These are phyloP conservation scores for Penicillium verrucosum DNA, from an alignment of 2,329 filamentous ascomycete genomes.

Conservation along the genomic window DNA sequence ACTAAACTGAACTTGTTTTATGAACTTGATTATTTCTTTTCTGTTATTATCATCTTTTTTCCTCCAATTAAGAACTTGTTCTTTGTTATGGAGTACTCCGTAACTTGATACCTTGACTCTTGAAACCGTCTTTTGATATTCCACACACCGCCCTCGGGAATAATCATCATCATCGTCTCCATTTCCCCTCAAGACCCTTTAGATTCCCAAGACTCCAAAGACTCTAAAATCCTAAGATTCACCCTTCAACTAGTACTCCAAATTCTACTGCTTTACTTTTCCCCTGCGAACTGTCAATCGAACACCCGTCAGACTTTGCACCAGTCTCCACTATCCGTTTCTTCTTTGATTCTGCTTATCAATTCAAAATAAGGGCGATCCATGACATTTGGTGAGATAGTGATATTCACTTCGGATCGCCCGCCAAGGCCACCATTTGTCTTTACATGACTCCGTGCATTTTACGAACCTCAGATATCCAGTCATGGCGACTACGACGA, in stretches of 20 bases:
- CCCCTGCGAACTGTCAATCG: neutral
- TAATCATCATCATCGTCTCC: conserved; percentile 13
- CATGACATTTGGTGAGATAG: conserved; percentile 1
- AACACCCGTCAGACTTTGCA: neutral
- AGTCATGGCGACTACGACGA: conserved; percentile 28
- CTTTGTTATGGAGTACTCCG: too few species aligned
- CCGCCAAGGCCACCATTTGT: conserved; percentile 17
- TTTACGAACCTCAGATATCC: conserved; percentile 8
- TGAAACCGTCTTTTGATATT: neutral
- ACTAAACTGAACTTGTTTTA: neutral
- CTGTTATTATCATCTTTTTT: too few species aligned
- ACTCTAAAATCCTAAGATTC: neutral
- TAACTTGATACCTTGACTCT: neutral
- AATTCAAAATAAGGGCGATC: conserved; percentile 17
- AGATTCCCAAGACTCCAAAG: neutral
- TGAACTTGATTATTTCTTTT: neutral
- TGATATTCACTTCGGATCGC: conserved; percentile 12
- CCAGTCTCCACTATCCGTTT: neutral
- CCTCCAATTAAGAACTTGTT: neutral
- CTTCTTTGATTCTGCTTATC: neutral
- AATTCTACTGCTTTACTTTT: neutral
- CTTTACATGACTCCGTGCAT: conserved; percentile 24
- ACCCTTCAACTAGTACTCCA: neutral
- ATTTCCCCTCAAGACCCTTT: neutral
- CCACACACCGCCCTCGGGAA: conserved; percentile 13